phyloP scores from a whole-genome alignment of 2,329 filamentous ascomycete genomes.

The Aaosphaeria arxii region DNA sequence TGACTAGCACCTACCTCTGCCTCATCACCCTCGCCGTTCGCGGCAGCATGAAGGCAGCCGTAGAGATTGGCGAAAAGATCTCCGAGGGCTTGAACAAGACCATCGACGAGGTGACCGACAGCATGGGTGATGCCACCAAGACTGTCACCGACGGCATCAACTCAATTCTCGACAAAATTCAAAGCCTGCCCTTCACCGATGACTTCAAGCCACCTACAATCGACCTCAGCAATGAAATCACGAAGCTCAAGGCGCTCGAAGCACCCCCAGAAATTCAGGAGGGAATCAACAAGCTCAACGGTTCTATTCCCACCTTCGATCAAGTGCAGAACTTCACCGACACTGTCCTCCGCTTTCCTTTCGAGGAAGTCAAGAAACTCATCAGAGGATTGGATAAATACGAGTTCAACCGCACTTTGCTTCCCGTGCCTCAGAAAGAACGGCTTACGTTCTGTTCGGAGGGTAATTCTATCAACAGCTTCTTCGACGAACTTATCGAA shows the following conservation, averaged over 20 bases:
- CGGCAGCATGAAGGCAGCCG: conserved; percentile 70
- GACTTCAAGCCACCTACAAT: conserved; percentile 52
- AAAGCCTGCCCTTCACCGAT: conserved; percentile 35
- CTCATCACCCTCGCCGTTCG: conserved; percentile 80
- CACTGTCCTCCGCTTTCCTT: conserved; percentile 71
- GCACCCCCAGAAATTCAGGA: conserved; percentile 67
- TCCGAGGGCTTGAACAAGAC: conserved; percentile 60
- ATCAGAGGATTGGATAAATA: conserved; percentile 71
- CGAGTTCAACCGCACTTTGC: conserved; percentile 71
- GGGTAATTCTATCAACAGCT: conserved; percentile 75
- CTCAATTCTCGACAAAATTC: conserved; percentile 38
- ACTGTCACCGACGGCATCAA: conserved; percentile 35
- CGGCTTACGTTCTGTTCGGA: conserved; percentile 83
- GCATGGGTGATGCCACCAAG: conserved; percentile 41
- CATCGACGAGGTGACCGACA: conserved; percentile 57
- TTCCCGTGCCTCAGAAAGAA: conserved; percentile 82
- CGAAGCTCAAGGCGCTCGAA: conserved; percentile 66
- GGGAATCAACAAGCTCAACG: conserved; percentile 70
- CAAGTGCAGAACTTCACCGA: conserved; percentile 81
- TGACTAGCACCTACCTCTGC: conserved; percentile 87
- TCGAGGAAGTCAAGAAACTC: conserved; percentile 72
- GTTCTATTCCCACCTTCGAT: conserved; percentile 76
- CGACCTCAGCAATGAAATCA: conserved; percentile 63
- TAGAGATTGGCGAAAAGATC: conserved; percentile 60
- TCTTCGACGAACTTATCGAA: conserved; percentile 71